phyloP scores from a whole-genome alignment of 2,329 filamentous ascomycete species.

The Calonectria naviculata region DNA sequence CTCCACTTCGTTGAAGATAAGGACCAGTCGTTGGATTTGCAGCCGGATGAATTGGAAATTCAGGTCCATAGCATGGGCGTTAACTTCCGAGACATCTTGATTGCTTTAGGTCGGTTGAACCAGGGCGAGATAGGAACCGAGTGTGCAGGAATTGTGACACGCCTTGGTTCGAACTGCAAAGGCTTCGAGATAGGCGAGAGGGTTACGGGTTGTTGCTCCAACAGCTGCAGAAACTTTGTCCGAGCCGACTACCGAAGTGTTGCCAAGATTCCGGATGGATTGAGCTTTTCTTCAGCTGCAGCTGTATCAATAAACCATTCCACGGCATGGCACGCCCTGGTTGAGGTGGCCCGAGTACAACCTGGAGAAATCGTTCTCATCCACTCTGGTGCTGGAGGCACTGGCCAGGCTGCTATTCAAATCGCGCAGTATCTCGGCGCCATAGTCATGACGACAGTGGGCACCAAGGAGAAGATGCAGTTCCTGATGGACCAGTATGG shows the following conservation, averaged over 20 bases:
- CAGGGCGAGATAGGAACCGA: slow-evolving; percentile 34
- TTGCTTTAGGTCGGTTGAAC: slow-evolving; percentile 34
- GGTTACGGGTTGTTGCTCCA: background rate
- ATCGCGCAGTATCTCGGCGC: slow-evolving; percentile 32
- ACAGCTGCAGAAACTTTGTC: background rate
- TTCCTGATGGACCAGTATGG: slow-evolving; percentile 31
- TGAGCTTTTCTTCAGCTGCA: background rate
- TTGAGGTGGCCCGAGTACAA: background rate
- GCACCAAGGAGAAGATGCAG: slow-evolving; percentile 13
- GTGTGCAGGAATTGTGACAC: slow-evolving; percentile 24
- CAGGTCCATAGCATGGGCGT: slow-evolving; percentile 8
- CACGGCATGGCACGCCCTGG: background rate
- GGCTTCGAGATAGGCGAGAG: background rate
- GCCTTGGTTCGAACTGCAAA: background rate
- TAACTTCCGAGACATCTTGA: slow-evolving; percentile 32
- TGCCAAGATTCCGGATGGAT: slow-evolving; percentile 7
- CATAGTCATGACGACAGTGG: slow-evolving; percentile 45
- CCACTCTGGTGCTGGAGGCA: slow-evolving; percentile 23
- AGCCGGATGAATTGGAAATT: slow-evolving; percentile 6
- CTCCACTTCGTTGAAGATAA: slow-evolving; percentile 6
- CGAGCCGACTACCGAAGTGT: background rate
- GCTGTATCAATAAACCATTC: background rate
- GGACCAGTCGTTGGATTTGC: background rate
- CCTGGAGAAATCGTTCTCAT: slow-evolving; percentile 41
- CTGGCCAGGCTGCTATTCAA: slow-evolving; percentile 43